phyloP scores from a whole-genome alignment of 306 rosid genomes.

The Medicago ruthenica region DNA sequence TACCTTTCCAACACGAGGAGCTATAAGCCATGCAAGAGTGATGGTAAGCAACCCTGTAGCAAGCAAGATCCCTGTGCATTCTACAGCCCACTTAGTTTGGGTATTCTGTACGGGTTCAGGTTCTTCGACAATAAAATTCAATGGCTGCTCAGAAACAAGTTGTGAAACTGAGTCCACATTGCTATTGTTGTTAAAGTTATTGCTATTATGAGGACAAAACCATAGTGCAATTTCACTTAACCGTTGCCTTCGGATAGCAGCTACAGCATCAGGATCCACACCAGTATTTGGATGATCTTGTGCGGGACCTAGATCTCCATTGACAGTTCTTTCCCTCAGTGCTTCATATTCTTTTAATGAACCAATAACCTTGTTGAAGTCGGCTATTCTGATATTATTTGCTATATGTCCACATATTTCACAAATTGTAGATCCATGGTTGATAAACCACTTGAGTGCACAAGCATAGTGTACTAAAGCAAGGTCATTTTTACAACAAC shows the following conservation, averaged over 20 bases:
- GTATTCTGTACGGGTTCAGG: conserved; percentile 64
- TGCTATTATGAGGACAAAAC: conserved; percentile 77
- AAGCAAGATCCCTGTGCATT: conserved; percentile 90
- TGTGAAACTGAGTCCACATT: conserved; percentile 61
- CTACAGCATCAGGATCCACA: conserved; percentile 95
- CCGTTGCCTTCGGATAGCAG: conserved; percentile 91
- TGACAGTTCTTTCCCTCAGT: conserved; percentile 85
- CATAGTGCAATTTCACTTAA: conserved; percentile 88
- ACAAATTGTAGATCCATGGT: conserved; percentile 92
- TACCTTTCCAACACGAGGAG: conserved; percentile 98
- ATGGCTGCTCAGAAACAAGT: conserved; percentile 70
- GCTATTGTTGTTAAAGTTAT: conserved; percentile 44
- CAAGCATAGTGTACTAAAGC: conserved; percentile 93
- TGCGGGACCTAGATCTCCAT: conserved; percentile 68
- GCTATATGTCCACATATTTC: conserved; percentile 87
- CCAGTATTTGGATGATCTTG: conserved; percentile 53
- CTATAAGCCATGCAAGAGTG: conserved; percentile 92
- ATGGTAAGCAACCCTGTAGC: conserved; percentile 97
- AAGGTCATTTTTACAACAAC: conserved; percentile 94
- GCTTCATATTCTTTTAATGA: conserved; percentile 85
- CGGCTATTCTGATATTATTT: conserved; percentile 73
- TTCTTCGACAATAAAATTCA: conserved; percentile 59
- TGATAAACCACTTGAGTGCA: conserved; percentile 96
- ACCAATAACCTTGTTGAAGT: conserved; percentile 72
- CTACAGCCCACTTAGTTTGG: conserved; percentile 92